Base-by-base conservation (phyloP, 805 yeast species). In the Saccharomycopsis guyanensis region DNA sequence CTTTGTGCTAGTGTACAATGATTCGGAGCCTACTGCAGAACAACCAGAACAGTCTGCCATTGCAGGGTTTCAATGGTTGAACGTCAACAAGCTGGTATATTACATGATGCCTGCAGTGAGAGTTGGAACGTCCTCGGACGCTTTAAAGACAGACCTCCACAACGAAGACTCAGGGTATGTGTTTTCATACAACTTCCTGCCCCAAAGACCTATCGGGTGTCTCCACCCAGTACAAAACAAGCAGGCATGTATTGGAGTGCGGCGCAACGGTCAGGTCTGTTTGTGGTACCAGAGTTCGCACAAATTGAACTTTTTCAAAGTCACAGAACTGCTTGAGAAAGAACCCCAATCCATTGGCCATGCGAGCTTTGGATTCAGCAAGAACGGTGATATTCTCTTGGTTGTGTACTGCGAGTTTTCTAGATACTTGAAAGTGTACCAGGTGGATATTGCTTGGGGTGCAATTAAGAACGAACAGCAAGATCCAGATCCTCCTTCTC, bases 41-140 rank as follows among this genome's bases (percentile, higher is more conserved):
- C 40, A 24, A 25, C 16, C 25, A 19, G 27, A 41, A 16, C 16
- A 20, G 10, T 20, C 31, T 56, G 60, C 55, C 47, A 56, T 70
- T 5, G 68, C 75, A 12, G 76, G 80, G 0, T 72, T 82, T 59
- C 74, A 75, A 54, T 87, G 95, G 95, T 69, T 87, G 23, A 77
- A 76, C 38, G 65, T 75, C n/a, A 86, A 83, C 42, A 86, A 86
- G 53, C 76, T 81, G 1, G 74, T 77, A 38, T 69, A 80, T 15
- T 64, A 75, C 13, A 76, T 73, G 48, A 67, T 73, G n/a, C 84
- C 85, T 0, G 86, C 87, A 0, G 59, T 66, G 2, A 61, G 68
- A 49, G 60, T 56, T 2, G 61, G 59, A 15, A 55, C 57, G 4
- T 19, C 41, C 1, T 36, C 44, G 2, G 51, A 43, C n/a, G 40